Base-by-base conservation (phyloP, 2,329 filamentous ascomycete species). In the Botryosphaeria dothidea region DNA sequence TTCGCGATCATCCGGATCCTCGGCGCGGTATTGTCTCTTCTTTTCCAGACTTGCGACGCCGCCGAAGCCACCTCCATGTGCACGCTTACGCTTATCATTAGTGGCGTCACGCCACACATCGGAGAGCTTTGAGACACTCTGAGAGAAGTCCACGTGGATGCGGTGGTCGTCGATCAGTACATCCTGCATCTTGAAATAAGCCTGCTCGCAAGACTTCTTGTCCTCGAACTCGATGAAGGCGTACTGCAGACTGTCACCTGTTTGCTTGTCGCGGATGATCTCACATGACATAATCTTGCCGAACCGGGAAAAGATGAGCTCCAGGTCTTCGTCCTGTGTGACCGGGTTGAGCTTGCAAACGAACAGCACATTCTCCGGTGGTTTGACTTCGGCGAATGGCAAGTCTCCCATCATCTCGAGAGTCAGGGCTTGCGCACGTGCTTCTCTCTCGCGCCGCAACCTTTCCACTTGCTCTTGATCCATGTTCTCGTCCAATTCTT, bases 271-370 rank as follows among this genome's bases (percentile, higher is more conserved):
- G 56, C 94, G 86, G 68, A 99, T 97, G 36, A 99, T 92, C 79
- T 99, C 95, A 75, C 95, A 99, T 52, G 92, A 96, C 25, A 98
- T 78, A 46, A 99, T 97, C 74, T 90, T 94, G 70, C 95, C 95
- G 71, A 99, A 99, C 0, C 95, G 93, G 65, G 92, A 94, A 79
- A 99, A 99, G 68, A 99, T 98, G 69, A 98, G 85, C 75, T 97
- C 90, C 52, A 99, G 83, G 75, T 99, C 95, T 73, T 96, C 91
- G 73, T 97, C 94, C 73, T 92, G 91, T 9, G 95, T 99, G 52
- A 99, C 93, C 0, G 95, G 95, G 72, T 99, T 99, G 48, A 99
- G 84, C 77, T 99, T 99, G 89, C 95, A 99, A 48, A 99, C 93
- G 75, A 99, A 99, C 1, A 99, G 84, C 15, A 99, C 89, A 77